Percentiles rank a stretch among this genome's conserved stretches.
Conservation (phyloP, 495 filamentous ascomycete genomes). For the Glonium stellatum region DNA sequence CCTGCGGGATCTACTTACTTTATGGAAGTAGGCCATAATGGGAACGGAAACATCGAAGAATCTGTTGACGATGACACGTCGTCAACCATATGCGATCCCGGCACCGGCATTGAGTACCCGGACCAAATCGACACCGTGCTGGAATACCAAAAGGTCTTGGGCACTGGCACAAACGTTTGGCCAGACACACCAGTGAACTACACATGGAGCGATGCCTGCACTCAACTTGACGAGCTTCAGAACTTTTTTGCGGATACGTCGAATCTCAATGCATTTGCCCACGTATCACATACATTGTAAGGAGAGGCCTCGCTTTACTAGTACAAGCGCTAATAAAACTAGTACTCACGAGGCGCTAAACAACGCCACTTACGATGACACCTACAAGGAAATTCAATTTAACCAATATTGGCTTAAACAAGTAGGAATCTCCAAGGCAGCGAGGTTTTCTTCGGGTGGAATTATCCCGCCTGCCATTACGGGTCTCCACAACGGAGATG, state of each 20-base stretch:
- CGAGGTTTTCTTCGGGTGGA: conserved; percentile 44
- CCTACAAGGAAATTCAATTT: conserved; percentile 51
- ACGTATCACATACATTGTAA: conserved; percentile 55
- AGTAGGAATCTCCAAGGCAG: conserved; percentile 41
- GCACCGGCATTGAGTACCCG: conserved; percentile 37
- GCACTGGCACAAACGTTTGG: conserved; percentile 52
- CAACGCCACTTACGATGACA: conserved; percentile 55
- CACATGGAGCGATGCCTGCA: conserved; percentile 45
- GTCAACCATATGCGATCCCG: conserved; percentile 14
- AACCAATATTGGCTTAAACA: conserved; percentile 54
- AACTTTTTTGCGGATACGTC: conserved; percentile 43
- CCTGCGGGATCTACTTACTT: conserved; percentile 50
- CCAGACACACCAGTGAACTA: conserved; percentile 42
- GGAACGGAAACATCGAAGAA: conserved; percentile 54
- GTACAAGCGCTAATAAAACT: neutral
- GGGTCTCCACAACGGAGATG: conserved; percentile 59
- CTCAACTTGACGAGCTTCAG: conserved; percentile 43
- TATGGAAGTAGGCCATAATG: conserved; percentile 55
- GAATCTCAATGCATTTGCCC: conserved; percentile 48
- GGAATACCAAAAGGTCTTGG: conserved; percentile 52
- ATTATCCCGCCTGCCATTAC: conserved; percentile 61
- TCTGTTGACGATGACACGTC: conserved; percentile 21
- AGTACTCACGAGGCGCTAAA: conserved; percentile 52
- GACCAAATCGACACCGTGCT: conserved; percentile 45
- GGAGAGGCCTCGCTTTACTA: neutral